Percentiles rank a stretch among this genome's conserved stretches.
Evolutionary conservation across 306 rosid species (phyloP).

Genomic region (Cucumis melo): DNA sequence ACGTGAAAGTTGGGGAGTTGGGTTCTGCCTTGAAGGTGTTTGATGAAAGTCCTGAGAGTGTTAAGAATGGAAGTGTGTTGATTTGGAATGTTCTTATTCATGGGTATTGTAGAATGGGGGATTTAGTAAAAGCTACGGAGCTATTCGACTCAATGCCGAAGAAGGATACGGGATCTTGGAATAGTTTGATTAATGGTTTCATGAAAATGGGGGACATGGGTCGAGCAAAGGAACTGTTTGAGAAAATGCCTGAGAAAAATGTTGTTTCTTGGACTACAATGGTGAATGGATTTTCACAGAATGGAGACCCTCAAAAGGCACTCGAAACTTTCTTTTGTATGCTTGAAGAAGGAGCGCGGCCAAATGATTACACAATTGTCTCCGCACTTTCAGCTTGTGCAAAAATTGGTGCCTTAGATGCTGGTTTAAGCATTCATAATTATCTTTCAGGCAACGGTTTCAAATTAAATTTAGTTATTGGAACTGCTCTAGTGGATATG

Average conservation of each 20-base stretch:
- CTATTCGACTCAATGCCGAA: conserved; percentile 12
- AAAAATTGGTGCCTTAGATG: conserved; percentile 15
- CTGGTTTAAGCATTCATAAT: conserved; percentile 11
- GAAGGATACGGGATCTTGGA: conserved; percentile 15
- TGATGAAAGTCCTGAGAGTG: conserved; percentile 12
- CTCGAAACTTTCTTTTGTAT: conserved; percentile 6
- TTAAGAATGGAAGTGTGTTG: conserved; percentile 8
- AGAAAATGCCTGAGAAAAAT: conserved; percentile 7
- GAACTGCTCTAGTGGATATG: conserved; percentile 16
- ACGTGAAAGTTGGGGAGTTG: conserved; percentile 11
- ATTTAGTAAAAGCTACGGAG: conserved; percentile 8
- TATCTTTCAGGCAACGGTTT: conserved; percentile 9
- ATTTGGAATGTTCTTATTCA: conserved; percentile 14
- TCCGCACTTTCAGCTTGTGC: conserved; percentile 20
- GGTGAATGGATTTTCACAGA: conserved; percentile 17
- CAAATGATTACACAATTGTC: conserved; percentile 14
- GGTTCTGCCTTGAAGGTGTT: conserved; percentile 12
- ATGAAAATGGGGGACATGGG: conserved; percentile 8
- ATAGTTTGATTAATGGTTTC: conserved; percentile 14
- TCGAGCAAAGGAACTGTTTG: conserved; percentile 9
- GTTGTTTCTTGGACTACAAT: conserved; percentile 22
- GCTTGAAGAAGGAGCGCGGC: conserved; percentile 14
- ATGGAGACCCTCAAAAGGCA: conserved; percentile 17
- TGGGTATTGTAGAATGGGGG: conserved; percentile 13
- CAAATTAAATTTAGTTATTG: conserved; percentile 5